A percentile compares a stretch with the other conserved stretches of the same genome.
phyloP scores from a whole-genome alignment of 495 filamentous ascomycete genomes.

The Parachaetomium inaequale region DNA sequence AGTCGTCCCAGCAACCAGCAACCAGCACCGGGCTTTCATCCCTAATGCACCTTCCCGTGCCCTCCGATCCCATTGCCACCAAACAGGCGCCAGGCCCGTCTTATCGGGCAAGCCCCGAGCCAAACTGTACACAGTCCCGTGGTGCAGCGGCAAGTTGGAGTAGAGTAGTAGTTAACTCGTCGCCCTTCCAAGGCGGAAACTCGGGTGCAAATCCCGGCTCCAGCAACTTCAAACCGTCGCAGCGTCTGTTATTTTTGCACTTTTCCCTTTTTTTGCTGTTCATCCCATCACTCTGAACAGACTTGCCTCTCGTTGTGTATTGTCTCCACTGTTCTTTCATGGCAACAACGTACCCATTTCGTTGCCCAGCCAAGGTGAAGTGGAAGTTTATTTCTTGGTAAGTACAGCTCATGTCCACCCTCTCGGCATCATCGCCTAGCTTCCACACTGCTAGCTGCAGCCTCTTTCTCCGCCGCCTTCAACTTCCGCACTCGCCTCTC shows the following conservation, averaged over 20 bases:
- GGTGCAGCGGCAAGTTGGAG: conserved; percentile 19
- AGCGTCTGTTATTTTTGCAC: not conserved
- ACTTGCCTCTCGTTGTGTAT: not conserved
- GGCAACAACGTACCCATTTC: not conserved
- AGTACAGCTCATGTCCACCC: not conserved
- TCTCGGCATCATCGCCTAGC: not conserved
- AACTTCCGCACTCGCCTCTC: conserved; percentile 32
- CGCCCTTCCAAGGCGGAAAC: conserved; percentile 31
- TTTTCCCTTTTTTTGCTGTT: conserved; percentile 1
- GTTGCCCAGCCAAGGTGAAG: not conserved
- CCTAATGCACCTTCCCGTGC: not conserved
- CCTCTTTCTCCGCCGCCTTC: conserved; percentile 26
- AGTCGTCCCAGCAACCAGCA: not conserved
- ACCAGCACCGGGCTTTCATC: not conserved
- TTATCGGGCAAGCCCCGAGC: not conserved
- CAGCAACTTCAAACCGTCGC: conserved; percentile 12
- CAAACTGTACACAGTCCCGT: not conserved
- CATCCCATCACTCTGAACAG: not conserved
- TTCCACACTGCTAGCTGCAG: conserved; percentile 1
- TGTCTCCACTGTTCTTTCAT: not conserved
- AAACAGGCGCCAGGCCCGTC: not conserved
- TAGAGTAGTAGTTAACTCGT: conserved; percentile 34
- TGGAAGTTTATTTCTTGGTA: not conserved
- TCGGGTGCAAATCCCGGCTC: conserved; percentile 30
- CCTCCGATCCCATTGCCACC: not conserved